Evolutionary conservation across 306 rosid genomes (phyloP).

Genomic region (Oemleria cerasiformis): DNA sequence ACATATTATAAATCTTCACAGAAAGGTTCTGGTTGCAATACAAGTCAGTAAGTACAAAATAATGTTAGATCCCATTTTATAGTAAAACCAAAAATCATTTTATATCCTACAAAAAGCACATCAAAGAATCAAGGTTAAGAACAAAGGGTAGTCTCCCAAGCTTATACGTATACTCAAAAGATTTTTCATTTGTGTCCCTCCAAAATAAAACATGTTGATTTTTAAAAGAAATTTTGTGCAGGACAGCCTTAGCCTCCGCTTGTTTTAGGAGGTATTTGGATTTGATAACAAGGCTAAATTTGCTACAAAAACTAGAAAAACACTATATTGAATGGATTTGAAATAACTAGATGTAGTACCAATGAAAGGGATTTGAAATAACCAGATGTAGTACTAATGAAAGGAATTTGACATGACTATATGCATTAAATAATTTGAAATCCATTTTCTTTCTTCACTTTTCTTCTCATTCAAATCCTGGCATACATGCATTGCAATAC

Average conservation of each 20-base stretch:
- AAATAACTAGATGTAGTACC: too few species aligned
- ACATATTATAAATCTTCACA: slow-evolving; percentile 1
- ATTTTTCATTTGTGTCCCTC: background rate
- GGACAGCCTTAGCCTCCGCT: background rate
- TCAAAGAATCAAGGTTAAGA: background rate
- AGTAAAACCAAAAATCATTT: background rate
- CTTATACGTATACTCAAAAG: background rate
- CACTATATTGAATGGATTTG: too few species aligned
- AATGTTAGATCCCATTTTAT: background rate
- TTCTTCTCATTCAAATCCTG: too few species aligned
- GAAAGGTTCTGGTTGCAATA: slow-evolving; percentile 6
- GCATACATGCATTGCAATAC: too few species aligned
- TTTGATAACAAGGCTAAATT: too few species aligned
- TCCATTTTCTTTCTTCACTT: too few species aligned
- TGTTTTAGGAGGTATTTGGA: too few species aligned
- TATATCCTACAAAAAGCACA: background rate
- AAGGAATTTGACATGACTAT: too few species aligned
- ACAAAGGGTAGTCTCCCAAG: slow-evolving; percentile 3
- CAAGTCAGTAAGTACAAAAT: slow-evolving; percentile 10
- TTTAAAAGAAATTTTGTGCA: background rate
- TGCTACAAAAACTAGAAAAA: too few species aligned
- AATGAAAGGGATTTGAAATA: too few species aligned
- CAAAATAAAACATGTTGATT: background rate
- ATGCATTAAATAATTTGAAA: too few species aligned
- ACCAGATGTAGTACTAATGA: too few species aligned